Percentiles rank a stretch among this genome's conserved stretches.
phyloP scores from a whole-genome alignment of 345 rosid genomes.

The Diplotaxis tenuifolia region DNA sequence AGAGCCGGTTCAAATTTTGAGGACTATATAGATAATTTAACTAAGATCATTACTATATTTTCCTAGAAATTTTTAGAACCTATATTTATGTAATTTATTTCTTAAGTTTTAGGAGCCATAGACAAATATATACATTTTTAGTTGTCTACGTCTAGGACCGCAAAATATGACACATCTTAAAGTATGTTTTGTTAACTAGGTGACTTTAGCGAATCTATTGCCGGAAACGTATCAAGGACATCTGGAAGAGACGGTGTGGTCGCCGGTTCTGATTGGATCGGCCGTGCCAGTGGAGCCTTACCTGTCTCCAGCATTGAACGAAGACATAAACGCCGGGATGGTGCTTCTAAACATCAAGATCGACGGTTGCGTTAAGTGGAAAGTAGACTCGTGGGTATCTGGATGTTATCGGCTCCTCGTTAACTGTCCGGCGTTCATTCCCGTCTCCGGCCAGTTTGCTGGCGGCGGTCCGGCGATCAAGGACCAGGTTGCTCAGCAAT shows the following conservation, averaged over 20 bases:
- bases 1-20: too few species aligned
- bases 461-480: constrained; percentile 58
- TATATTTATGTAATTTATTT: background rate
- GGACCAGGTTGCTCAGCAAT: constrained; percentile 53
- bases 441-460: constrained; percentile 44
- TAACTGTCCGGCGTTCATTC: constrained; percentile 57
- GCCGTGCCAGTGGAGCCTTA: constrained; percentile 74
- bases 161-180: background rate
- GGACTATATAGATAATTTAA: too few species aligned
- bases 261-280: constrained; percentile 64
- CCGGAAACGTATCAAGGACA: constrained; percentile 42
- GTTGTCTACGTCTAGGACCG: too few species aligned
- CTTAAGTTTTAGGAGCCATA: too few species aligned
- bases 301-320: constrained; percentile 41
- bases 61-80: too few species aligned
- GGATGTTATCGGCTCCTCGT: constrained; percentile 63
- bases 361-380: constrained; percentile 85
- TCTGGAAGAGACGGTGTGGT: constrained; percentile 70
- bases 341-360: constrained; percentile 53
- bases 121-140: too few species aligned
- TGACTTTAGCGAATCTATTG: constrained; percentile 33
- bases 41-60: too few species aligned
- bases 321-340: constrained; percentile 57
- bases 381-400: constrained; percentile 60
- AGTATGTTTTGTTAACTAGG: constrained; percentile 5